These are phyloP conservation scores for Clavispora fructus DNA, from an alignment of 805 yeast species.

Conservation along the genomic window DNA sequence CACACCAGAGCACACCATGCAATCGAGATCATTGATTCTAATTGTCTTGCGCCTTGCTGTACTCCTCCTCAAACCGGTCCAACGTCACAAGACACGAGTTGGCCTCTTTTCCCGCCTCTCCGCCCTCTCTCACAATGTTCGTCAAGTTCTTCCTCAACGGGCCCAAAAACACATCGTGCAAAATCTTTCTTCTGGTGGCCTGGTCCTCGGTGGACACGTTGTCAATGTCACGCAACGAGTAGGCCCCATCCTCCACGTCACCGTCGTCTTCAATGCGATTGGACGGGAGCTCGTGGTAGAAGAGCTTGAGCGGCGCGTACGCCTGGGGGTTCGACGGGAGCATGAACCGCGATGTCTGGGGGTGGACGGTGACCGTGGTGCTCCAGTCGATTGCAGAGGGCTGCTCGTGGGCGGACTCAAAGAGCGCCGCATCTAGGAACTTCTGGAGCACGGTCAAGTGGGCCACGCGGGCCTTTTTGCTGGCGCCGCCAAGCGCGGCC, in stretches of 20 bases:
- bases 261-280: conserved; percentile 11
- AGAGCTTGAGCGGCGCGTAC: conserved; percentile 57
- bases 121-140: conserved; percentile 60
- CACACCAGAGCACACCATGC: too few relatives aligned
- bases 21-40: not conserved
- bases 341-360: conserved; percentile 46
- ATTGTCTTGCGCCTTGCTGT: not conserved
- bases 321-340: conserved; percentile 55
- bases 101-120: conserved; percentile 57
- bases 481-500: conserved; percentile 26
- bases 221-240: conserved; percentile 35
- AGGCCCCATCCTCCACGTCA: conserved; percentile 19
- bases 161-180: conserved; percentile 47
- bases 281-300: conserved; percentile 34
- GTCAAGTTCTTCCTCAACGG: conserved; percentile 48
- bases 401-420: conserved; percentile 16
- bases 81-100: conserved; percentile 19
- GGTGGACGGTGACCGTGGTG: conserved; percentile 29
- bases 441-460: conserved; percentile 41
- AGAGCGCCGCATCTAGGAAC: conserved; percentile 43
- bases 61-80: conserved; percentile 6
- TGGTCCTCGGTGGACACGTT: conserved; percentile 56
- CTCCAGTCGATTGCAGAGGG: conserved; percentile 13
- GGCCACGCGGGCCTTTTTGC: conserved; percentile 31
- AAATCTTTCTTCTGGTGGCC: conserved; percentile 47